Percentiles rank a stretch among this genome's conserved stretches.
phyloP scores from a whole-genome alignment of 768 basidiomycete species.

The Xanthoconium purpureum region DNA sequence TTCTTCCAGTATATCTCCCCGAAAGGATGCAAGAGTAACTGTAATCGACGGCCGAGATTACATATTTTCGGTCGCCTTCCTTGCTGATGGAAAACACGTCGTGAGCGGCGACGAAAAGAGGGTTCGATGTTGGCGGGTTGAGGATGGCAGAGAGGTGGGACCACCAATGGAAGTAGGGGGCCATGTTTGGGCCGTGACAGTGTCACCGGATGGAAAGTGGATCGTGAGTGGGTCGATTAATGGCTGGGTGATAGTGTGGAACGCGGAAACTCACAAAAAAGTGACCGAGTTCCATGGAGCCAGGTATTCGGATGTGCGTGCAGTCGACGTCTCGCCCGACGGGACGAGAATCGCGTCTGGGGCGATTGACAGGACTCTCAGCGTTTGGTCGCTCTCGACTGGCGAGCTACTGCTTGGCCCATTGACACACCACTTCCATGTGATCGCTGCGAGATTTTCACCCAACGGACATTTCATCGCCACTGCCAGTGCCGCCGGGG shows the following conservation, averaged over 20 bases:
- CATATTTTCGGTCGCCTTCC: not conserved
- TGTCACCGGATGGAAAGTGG: constrained; percentile 1
- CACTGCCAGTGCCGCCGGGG: too few species aligned
- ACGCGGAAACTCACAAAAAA: not conserved
- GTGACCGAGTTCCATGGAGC: not conserved
- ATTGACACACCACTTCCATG: not conserved
- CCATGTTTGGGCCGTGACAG: not conserved
- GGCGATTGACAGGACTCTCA: not conserved
- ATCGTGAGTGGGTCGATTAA: not conserved
- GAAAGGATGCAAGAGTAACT: not conserved
- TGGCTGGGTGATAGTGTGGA: constrained; percentile 3
- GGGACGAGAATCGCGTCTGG: not conserved
- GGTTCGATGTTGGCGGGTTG: not conserved
- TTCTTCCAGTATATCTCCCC: too few species aligned
- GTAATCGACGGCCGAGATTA: not conserved
- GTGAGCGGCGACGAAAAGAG: not conserved
- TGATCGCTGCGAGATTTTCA: not conserved
- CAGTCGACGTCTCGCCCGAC: constrained; percentile 6
- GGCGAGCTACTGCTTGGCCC: not conserved
- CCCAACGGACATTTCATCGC: not conserved
- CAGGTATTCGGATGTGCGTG: not conserved
- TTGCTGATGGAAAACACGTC: not conserved
- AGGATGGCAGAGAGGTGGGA: not conserved
- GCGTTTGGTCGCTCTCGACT: not conserved
- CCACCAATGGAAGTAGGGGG: not conserved